Evolutionary conservation across 2,329 filamentous ascomycete species (phyloP).

Genomic region (Ophiostoma montium): DNA sequence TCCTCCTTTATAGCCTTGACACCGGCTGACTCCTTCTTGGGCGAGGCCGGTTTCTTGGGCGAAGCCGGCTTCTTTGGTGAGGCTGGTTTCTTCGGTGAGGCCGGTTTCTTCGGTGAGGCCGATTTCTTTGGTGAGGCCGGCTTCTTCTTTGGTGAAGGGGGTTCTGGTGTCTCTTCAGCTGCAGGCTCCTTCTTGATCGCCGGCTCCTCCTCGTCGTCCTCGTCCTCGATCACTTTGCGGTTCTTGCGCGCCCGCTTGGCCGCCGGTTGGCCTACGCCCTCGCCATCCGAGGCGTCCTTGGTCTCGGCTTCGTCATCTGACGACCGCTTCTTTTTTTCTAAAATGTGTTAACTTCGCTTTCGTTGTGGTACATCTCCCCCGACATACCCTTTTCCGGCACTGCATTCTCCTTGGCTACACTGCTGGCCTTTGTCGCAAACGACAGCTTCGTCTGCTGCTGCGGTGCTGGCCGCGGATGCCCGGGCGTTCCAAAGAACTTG

Average conservation of each 20-base stretch:
- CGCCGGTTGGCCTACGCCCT: constrained; percentile 41
- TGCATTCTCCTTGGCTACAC: constrained; percentile 22
- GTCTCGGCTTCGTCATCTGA: constrained; percentile 6
- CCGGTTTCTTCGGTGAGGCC: background rate
- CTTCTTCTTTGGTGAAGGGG: background rate
- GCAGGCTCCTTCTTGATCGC: constrained; percentile 2
- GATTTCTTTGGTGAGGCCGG: background rate
- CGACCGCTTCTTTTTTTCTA: constrained; percentile 12
- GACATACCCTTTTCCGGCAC: constrained; percentile 25
- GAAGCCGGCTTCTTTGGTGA: background rate
- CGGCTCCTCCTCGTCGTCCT: constrained; percentile 32
- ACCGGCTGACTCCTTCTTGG: constrained; percentile 24
- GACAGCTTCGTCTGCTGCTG: constrained; percentile 66
- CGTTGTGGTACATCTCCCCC: too few relatives aligned
- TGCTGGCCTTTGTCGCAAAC: constrained; percentile 41
- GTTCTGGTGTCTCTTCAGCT: background rate
- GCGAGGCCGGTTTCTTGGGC: background rate
- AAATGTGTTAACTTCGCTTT: background rate
- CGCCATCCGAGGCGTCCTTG: constrained; percentile 24
- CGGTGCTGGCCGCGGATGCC: constrained; percentile 40
- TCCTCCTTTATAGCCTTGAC: constrained; percentile 26
- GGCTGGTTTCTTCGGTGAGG: background rate
- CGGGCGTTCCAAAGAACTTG: constrained; percentile 67
- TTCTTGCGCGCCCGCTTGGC: constrained; percentile 40
- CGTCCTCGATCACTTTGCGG: constrained; percentile 27